Percentiles rank a stretch among this genome's conserved stretches.
Evolutionary conservation across 345 rosid species (phyloP).

Genomic region (Citrus trifoliata): DNA sequence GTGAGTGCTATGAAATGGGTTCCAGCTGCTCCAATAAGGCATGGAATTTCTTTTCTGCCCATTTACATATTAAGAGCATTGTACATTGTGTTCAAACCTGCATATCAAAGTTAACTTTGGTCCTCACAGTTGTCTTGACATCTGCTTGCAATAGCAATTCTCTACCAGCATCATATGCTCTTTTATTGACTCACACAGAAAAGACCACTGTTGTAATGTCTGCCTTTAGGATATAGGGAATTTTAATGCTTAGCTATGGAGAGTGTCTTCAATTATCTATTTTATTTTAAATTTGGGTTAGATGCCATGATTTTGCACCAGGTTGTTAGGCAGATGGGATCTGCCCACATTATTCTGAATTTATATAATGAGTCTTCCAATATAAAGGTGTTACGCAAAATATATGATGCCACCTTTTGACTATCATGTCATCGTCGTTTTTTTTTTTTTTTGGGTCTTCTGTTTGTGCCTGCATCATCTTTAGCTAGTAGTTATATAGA

Average conservation of each 20-base stretch:
- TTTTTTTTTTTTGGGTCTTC: not conserved
- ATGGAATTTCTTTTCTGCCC: not conserved
- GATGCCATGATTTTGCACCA: not conserved
- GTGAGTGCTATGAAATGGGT: not conserved
- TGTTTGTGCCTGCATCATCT: not conserved
- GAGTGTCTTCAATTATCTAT: too few relatives aligned
- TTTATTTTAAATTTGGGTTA: not conserved
- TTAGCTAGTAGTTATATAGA: not conserved
- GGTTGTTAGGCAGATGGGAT: not conserved
- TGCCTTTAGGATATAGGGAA: not conserved
- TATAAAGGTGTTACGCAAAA: not conserved
- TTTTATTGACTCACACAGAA: not conserved
- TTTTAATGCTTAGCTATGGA: constrained; percentile 1
- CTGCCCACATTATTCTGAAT: not conserved
- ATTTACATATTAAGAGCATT: too few relatives aligned
- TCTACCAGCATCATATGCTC: not conserved
- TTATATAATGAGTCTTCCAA: not conserved
- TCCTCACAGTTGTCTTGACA: not conserved
- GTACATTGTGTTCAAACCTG: not conserved
- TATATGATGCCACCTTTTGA: not conserved
- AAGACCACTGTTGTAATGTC: too few relatives aligned
- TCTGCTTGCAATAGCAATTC: not conserved
- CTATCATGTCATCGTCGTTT: not conserved
- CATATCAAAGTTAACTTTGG: not conserved
- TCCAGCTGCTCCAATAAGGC: not conserved